Conservation (phyloP, 352 stramenopile species). For the Blastocystis sp. region DNA sequence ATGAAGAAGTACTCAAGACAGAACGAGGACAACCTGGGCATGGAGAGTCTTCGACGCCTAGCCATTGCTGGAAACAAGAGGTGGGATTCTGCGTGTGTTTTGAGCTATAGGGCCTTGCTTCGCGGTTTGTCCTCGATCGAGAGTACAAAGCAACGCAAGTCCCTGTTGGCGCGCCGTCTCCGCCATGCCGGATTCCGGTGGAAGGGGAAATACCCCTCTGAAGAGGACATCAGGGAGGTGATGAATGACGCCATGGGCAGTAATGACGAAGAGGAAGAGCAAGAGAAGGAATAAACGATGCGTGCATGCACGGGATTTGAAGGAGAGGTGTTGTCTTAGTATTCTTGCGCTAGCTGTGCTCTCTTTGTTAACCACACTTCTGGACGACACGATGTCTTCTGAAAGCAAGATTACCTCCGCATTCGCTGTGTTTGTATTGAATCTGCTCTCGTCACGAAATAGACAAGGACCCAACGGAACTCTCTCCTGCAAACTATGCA, state of each 20-base stretch:
- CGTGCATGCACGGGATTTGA: not conserved
- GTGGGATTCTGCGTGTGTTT: not conserved
- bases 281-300: not conserved
- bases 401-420: conserved; percentile 18
- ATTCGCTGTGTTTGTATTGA: conserved; percentile 29
- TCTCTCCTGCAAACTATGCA: conserved; percentile 51
- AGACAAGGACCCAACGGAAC: conserved; percentile 27
- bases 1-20: not conserved
- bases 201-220: not conserved
- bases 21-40: not conserved
- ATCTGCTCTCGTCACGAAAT: not conserved
- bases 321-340: not conserved
- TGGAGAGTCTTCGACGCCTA: not conserved
- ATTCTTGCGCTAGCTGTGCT: conserved; percentile 5
- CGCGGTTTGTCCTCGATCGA: not conserved
- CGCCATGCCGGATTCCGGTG: not conserved
- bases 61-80: not conserved
- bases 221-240: not conserved
- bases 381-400: conserved; percentile 11
- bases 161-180: not conserved
- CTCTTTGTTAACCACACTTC: not conserved
- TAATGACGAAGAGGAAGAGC: not conserved
- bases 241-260: not conserved
- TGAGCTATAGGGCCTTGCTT: not conserved
- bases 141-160: not conserved